Evolutionary conservation across 2,329 filamentous ascomycete species (phyloP).

Genomic region (Alternaria ventricosa): DNA sequence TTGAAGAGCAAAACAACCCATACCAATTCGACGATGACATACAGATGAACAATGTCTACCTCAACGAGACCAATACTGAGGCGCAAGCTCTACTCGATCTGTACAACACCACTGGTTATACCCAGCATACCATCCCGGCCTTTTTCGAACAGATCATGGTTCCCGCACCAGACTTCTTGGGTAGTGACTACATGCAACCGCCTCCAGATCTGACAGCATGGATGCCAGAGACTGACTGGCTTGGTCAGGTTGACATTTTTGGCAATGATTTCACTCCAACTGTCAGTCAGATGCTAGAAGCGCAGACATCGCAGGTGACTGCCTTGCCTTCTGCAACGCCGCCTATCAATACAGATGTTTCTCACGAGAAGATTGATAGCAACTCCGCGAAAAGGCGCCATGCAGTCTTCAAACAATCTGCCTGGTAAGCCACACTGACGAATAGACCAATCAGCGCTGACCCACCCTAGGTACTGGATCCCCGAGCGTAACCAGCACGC

Average conservation of each 20-base stretch:
- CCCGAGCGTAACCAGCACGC: conserved; percentile 37
- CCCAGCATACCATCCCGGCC: conserved; percentile 6
- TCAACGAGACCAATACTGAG: background rate
- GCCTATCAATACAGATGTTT: background rate
- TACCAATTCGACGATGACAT: background rate
- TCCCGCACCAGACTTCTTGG: conserved; percentile 21
- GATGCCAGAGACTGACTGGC: conserved; percentile 28
- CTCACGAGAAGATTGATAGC: background rate
- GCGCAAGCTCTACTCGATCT: conserved; percentile 16
- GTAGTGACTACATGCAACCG: conserved; percentile 15
- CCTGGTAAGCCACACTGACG: conserved; percentile 8
- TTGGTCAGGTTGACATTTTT: conserved; percentile 22
- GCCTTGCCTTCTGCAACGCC: background rate
- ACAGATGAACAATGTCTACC: background rate
- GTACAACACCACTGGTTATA: conserved; percentile 9
- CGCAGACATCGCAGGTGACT: background rate
- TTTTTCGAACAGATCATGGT: conserved; percentile 34
- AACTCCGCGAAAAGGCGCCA: conserved; percentile 19
- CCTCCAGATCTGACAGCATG: conserved; percentile 24
- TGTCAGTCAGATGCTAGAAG: conserved; percentile 20
- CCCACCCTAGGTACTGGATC: conserved; percentile 25
- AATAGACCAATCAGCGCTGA: background rate
- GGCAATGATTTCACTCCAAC: conserved; percentile 23
- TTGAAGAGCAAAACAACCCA: background rate
- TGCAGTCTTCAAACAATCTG: conserved; percentile 22